Evolutionary conservation across 495 filamentous ascomycete genomes (phyloP).

Genomic region (Pseudevernia furfuracea): DNA sequence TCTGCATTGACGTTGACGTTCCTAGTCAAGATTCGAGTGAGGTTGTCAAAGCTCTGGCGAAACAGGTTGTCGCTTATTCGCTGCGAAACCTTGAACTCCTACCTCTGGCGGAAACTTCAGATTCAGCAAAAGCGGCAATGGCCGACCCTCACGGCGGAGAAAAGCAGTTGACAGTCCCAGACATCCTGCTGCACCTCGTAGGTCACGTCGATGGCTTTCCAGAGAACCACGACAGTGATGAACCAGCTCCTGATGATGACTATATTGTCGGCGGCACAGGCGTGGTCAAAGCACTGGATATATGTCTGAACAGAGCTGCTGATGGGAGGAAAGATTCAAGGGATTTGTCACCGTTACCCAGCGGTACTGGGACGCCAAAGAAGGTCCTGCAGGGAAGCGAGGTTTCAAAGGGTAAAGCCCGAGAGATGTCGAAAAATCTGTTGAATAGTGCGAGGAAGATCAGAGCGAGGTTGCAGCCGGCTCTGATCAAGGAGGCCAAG

Average conservation of each 20-base stretch:
- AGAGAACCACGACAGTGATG: constrained; percentile 55
- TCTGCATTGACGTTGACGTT: constrained; percentile 88
- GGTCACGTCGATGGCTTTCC: constrained; percentile 46
- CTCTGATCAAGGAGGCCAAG: constrained; percentile 67
- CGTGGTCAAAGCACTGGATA: constrained; percentile 86
- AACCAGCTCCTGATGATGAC: constrained; percentile 77
- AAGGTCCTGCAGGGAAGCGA: constrained; percentile 38
- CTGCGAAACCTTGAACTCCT: constrained; percentile 78
- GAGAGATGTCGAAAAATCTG: constrained; percentile 86
- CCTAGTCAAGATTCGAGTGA: constrained; percentile 71
- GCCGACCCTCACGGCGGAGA: constrained; percentile 34
- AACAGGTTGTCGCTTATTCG: constrained; percentile 88
- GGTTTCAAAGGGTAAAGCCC: constrained; percentile 58
- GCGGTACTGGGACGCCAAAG: constrained; percentile 49
- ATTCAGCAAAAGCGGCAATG: constrained; percentile 43
- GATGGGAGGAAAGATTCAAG: constrained; percentile 36
- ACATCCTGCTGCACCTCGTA: constrained; percentile 61
- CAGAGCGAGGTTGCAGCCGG: constrained; percentile 71
- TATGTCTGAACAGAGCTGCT: constrained; percentile 67
- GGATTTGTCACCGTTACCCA: constrained; percentile 36
- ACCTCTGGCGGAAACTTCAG: constrained; percentile 22
- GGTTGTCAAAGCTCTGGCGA: constrained; percentile 85
- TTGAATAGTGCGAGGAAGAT: constrained; percentile 82
- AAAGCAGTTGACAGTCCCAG: constrained; percentile 46
- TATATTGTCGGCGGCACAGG: constrained; percentile 95